Evolutionary conservation across 192 early-diverging fungal species (phyloP).

Genomic region (Jimgerdemannia lactiflua): DNA sequence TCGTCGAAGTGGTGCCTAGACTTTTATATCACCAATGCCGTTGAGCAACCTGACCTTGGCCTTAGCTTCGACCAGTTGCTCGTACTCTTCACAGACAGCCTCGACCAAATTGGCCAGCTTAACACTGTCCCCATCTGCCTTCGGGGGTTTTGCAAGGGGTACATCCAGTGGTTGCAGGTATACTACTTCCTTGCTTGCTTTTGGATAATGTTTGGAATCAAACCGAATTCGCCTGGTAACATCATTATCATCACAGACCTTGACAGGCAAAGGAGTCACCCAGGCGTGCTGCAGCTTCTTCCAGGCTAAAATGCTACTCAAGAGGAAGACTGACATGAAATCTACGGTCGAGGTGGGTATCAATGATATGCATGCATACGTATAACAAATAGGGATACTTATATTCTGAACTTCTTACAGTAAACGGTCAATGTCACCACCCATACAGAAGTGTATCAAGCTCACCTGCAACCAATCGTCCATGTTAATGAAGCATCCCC

Average conservation of each 20-base stretch:
- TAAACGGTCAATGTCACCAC: constrained; percentile 7
- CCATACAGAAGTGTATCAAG: constrained; percentile 4
- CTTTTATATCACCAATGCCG: no score
- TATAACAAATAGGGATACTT: constrained; percentile 10
- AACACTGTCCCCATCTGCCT: constrained; percentile 8
- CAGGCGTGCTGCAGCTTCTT: constrained; percentile 3
- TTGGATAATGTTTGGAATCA: background rate
- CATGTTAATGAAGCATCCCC: no score
- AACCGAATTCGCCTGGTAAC: constrained; percentile 13
- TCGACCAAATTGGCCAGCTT: constrained; percentile 9
- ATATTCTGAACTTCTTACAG: constrained; percentile 12
- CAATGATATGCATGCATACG: constrained; percentile 1
- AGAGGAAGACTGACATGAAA: constrained; percentile 1
- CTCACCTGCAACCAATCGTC: constrained; percentile 6
- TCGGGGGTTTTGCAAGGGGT: background rate
- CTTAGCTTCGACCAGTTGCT: no score
- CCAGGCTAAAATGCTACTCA: constrained; percentile 5
- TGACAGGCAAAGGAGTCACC: constrained; percentile 2
- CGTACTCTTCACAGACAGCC: constrained; percentile 15
- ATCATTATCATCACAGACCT: constrained; percentile 11
- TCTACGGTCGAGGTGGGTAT: constrained; percentile 8
- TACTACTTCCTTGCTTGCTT: no score
- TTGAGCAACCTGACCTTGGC: no score
- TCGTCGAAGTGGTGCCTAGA: no score
- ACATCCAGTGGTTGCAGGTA: constrained; percentile 8